Evolutionary conservation across 2,329 filamentous ascomycete genomes (phyloP).

Genomic region (Aspergillus ochraceoroseus): DNA sequence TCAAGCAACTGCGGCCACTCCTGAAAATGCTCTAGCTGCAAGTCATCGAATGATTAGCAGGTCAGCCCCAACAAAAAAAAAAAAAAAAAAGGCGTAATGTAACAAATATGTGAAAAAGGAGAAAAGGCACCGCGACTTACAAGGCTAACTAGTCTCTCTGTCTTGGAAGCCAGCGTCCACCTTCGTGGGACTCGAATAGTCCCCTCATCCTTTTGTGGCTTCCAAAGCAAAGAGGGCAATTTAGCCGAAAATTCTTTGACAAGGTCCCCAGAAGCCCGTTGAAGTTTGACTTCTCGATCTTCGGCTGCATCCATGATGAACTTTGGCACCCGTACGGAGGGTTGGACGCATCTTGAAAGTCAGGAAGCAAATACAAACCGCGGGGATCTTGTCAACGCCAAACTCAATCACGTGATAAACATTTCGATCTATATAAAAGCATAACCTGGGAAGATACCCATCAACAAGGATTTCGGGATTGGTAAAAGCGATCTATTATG

Average conservation of each 20-base stretch:
- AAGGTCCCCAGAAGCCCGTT: conserved; percentile 44
- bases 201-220: conserved; percentile 23
- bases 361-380: conserved; percentile 12
- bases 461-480: too few species aligned
- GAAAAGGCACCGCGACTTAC: conserved; percentile 28
- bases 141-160: conserved; percentile 38
- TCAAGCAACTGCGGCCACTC: conserved; percentile 93
- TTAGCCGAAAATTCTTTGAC: conserved; percentile 41
- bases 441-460: too few species aligned
- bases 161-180: conserved; percentile 38
- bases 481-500: too few species aligned
- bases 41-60: conserved; percentile 3
- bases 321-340: neutral
- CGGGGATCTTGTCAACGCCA: conserved; percentile 16
- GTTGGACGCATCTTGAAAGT: neutral
- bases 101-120: conserved; percentile 10
- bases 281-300: conserved; percentile 45
- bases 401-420: conserved; percentile 8
- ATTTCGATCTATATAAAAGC: neutral
- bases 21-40: conserved; percentile 77
- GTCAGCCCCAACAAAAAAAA: conserved; percentile 3
- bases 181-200: conserved; percentile 33
- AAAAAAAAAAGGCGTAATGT: conserved; percentile 6
- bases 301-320: conserved; percentile 43
- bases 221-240: conserved; percentile 43